These are phyloP conservation scores for Tulasnella calospora DNA, from an alignment of 768 basidiomycete genomes.

Conservation along the genomic window DNA sequence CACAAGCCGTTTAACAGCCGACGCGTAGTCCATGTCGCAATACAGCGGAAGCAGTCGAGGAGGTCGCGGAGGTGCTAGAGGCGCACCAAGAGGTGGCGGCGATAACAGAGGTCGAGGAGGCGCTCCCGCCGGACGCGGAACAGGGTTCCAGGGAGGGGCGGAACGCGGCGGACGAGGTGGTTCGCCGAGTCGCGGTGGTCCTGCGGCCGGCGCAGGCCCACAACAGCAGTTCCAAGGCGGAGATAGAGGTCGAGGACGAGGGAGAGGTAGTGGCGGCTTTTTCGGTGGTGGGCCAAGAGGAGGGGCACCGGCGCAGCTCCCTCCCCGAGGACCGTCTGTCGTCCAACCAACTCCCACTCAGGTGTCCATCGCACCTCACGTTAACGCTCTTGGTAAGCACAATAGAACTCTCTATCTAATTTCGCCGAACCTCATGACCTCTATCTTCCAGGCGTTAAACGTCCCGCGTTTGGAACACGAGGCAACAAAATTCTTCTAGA, in stretches of 20 bases:
- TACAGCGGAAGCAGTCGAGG: background rate
- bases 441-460: slow-evolving; percentile 2
- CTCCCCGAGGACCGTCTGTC: background rate
- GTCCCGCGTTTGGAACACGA: background rate
- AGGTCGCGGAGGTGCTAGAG: background rate
- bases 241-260: slow-evolving; percentile 10
- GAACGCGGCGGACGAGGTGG: background rate
- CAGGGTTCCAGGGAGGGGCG: background rate
- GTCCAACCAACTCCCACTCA: background rate
- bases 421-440: background rate
- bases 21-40: background rate
- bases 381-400: background rate
- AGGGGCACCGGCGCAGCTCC: background rate
- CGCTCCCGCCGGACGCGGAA: background rate
- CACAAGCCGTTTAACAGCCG: background rate
- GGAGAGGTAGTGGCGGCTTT: slow-evolving; percentile 2
- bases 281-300: background rate
- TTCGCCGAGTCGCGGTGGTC: background rate
- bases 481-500: background rate
- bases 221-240: background rate
- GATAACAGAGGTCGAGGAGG: background rate
- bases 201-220: background rate
- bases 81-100: background rate
- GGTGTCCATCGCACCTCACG: background rate
- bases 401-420: background rate